Conservation (phyloP, 2,329 filamentous ascomycete genomes). For the Arthrobotrys sphaeroides region DNA sequence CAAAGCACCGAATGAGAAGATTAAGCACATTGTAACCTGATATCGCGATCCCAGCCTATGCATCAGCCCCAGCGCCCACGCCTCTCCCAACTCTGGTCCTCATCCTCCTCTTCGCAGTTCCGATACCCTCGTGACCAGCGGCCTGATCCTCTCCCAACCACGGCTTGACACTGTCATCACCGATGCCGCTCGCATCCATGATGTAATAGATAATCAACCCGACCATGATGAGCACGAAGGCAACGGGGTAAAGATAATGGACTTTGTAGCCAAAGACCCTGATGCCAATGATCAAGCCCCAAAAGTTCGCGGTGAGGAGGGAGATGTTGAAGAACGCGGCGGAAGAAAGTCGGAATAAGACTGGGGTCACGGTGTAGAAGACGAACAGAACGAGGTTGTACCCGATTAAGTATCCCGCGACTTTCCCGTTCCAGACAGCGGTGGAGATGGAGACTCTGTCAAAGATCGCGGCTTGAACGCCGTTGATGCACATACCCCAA, state of each 20-base stretch:
- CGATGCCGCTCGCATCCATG: conserved; percentile 49
- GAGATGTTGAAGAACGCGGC: conserved; percentile 98
- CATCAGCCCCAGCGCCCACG: conserved; percentile 25
- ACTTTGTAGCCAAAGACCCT: conserved; percentile 81
- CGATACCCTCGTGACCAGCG: conserved; percentile 78
- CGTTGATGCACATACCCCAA: conserved; percentile 90
- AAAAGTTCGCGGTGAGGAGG: conserved; percentile 92
- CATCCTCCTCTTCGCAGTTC: conserved; percentile 80
- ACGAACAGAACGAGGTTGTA: conserved; percentile 83
- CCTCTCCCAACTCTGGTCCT: conserved; percentile 49
- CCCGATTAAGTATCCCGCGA: conserved; percentile 85
- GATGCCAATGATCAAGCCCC: conserved; percentile 92
- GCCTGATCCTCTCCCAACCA: conserved; percentile 93
- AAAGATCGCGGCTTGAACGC: conserved; percentile 88
- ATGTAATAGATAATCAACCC: conserved; percentile 83
- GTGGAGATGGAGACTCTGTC: conserved; percentile 77
- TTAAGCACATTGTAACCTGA: background rate
- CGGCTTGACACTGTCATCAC: conserved; percentile 83
- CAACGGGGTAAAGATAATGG: conserved; percentile 93
- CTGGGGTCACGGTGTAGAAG: conserved; percentile 87
- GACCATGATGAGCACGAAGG: conserved; percentile 86
- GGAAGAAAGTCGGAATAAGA: conserved; percentile 86
- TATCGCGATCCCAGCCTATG: background rate
- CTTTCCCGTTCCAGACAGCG: conserved; percentile 72
- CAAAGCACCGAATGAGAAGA: too few relatives aligned